A percentile compares a stretch with the other conserved stretches of the same genome.
These are phyloP conservation scores for Coprinopsis strossmayeri DNA, from an alignment of 768 basidiomycete genomes.

Conservation along the genomic window DNA sequence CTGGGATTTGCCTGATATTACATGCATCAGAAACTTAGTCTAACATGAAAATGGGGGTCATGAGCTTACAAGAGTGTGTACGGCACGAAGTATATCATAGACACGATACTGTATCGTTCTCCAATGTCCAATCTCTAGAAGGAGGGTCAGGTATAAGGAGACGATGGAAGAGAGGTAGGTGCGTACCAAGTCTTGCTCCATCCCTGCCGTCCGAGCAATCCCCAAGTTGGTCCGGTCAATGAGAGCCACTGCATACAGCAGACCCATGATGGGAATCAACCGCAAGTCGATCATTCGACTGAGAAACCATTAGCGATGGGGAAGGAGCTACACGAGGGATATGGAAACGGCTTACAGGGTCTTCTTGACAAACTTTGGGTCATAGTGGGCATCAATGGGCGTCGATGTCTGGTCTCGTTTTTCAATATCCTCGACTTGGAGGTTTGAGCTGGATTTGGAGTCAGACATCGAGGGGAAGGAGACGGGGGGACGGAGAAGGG, in stretches of 20 bases:
- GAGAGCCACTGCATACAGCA: constrained; percentile 26
- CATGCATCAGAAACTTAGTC: no score
- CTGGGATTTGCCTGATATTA: constrained; percentile 28
- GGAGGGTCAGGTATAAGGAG: neutral
- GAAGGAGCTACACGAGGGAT: neutral
- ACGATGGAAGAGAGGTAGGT: neutral
- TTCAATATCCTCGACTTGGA: constrained; percentile 17
- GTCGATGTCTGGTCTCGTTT: constrained; percentile 2
- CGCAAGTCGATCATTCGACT: constrained; percentile 27
- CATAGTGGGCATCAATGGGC: constrained; percentile 8
- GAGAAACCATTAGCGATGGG: neutral
- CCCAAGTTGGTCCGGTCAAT: constrained; percentile 32
- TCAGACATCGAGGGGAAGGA: constrained; percentile 12
- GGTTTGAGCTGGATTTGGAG: constrained; percentile 15
- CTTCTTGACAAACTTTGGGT: constrained; percentile 16
- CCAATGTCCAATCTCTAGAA: constrained; percentile 22
- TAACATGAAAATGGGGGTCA: no score
- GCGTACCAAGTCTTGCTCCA: constrained; percentile 27
- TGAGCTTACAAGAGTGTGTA: constrained; percentile 31
- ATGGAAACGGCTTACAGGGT: constrained; percentile 17
- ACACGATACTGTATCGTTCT: constrained; percentile 25
- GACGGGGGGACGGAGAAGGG: neutral
- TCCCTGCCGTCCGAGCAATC: constrained; percentile 28
- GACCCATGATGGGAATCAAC: constrained; percentile 25
- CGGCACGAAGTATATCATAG: constrained; percentile 28